phyloP scores from a whole-genome alignment of 345 rosid species.

The Salix purpurea region DNA sequence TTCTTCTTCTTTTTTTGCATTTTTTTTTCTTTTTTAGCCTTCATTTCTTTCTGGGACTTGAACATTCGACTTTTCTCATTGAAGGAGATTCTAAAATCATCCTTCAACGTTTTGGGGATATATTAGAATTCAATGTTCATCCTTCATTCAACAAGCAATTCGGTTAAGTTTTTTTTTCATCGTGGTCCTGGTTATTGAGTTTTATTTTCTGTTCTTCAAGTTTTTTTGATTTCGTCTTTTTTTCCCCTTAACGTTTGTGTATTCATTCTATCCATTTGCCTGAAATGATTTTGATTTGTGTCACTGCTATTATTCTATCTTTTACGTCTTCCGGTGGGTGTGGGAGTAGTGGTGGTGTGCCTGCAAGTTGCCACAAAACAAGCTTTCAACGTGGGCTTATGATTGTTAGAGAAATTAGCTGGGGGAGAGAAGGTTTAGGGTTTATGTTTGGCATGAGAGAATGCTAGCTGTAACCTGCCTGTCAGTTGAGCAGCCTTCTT shows the following conservation, averaged over 20 bases:
- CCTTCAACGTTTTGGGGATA: neutral
- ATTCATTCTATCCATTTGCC: neutral
- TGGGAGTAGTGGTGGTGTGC: conserved; percentile 1
- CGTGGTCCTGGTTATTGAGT: neutral
- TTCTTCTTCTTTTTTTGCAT: neutral
- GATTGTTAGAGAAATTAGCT: conserved; percentile 26
- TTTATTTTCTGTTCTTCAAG: neutral
- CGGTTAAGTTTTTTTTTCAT: neutral
- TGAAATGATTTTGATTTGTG: neutral
- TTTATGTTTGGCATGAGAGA: conserved; percentile 50
- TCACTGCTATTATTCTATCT: neutral
- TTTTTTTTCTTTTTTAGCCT: neutral
- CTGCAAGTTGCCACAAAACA: conserved; percentile 32
- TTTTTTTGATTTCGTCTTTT: neutral
- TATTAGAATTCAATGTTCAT: neutral
- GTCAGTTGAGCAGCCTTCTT: conserved; percentile 91
- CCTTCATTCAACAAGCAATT: neutral
- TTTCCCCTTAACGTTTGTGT: neutral
- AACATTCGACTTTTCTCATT: neutral
- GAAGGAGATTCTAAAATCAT: neutral
- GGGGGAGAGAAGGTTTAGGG: conserved; percentile 41
- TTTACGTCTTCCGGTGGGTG: neutral
- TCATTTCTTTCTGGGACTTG: neutral
- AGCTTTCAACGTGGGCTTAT: conserved; percentile 43
- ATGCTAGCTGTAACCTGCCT: conserved; percentile 86